These are phyloP conservation scores for Talaromyces sp. DNA, from an alignment of 2,329 filamentous ascomycete genomes.

Conservation along the genomic window DNA sequence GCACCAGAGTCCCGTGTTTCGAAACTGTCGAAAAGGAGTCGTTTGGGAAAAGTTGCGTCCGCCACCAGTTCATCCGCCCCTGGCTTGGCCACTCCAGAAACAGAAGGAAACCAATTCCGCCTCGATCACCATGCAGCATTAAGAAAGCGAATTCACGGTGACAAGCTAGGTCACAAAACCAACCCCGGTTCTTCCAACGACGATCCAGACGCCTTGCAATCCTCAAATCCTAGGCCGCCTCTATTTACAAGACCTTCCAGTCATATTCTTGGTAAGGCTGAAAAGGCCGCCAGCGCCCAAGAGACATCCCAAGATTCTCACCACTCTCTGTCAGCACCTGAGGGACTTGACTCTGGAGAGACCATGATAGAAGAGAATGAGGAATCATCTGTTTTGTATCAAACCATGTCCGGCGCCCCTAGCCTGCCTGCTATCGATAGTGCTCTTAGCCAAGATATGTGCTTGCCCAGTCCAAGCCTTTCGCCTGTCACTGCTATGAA, in stretches of 20 bases:
- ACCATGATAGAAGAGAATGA: slow-evolving; percentile 13
- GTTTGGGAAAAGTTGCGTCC: slow-evolving; percentile 20
- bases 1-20: slow-evolving; percentile 43
- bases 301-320: slow-evolving; percentile 10
- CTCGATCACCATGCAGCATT: slow-evolving; percentile 21
- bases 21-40: slow-evolving; percentile 13
- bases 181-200: slow-evolving; percentile 21
- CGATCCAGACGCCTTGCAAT: slow-evolving; percentile 13
- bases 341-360: slow-evolving; percentile 14
- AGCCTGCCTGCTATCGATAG: slow-evolving; percentile 57
- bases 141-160: slow-evolving; percentile 28
- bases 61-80: slow-evolving; percentile 23
- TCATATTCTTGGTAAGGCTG: slow-evolving; percentile 3
- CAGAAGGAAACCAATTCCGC: slow-evolving; percentile 27
- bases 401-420: slow-evolving; percentile 16
- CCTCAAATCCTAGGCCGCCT: slow-evolving; percentile 11
- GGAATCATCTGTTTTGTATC: slow-evolving; percentile 15
- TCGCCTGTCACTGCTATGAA: slow-evolving; percentile 82
- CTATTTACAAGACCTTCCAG: slow-evolving; percentile 14
- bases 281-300: slow-evolving; percentile 13
- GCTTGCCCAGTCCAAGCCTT: slow-evolving; percentile 86
- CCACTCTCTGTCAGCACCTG: slow-evolving; percentile 8
- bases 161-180: slow-evolving; percentile 27
- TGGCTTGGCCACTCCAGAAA: slow-evolving; percentile 38
- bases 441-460: slow-evolving; percentile 76